These are phyloP conservation scores for Trichoderma sp. DNA, from an alignment of 2,329 filamentous ascomycete species.

Conservation along the genomic window DNA sequence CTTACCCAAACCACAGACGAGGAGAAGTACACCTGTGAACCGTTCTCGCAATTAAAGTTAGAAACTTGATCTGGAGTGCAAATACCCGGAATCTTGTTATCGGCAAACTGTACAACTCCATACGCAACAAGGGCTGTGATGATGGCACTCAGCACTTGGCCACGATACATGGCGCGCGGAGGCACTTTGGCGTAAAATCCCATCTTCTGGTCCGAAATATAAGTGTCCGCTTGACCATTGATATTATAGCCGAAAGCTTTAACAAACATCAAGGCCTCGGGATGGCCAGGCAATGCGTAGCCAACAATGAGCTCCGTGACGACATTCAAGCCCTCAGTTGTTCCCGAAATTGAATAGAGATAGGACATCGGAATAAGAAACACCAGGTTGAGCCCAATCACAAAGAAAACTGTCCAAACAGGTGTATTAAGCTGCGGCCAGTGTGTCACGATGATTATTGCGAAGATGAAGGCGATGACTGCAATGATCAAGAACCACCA, in stretches of 20 bases:
- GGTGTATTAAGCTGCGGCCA: slow-evolving; percentile 31
- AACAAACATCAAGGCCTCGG: slow-evolving; percentile 44
- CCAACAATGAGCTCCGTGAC: slow-evolving; percentile 40
- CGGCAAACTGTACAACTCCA: slow-evolving; percentile 38
- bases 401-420: slow-evolving; percentile 29
- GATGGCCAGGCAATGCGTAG: slow-evolving; percentile 30
- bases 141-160: slow-evolving; percentile 44
- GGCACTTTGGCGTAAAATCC: slow-evolving; percentile 35
- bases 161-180: slow-evolving; percentile 34
- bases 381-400: slow-evolving; percentile 37
- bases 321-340: slow-evolving; percentile 46
- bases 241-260: slow-evolving; percentile 46
- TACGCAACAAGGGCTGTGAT: slow-evolving; percentile 40
- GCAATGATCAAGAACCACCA: slow-evolving; percentile 40
- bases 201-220: slow-evolving; percentile 36
- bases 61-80: slow-evolving; percentile 34
- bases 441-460: slow-evolving; percentile 31
- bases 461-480: slow-evolving; percentile 31
- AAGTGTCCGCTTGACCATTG: slow-evolving; percentile 41
- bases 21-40: slow-evolving; percentile 34
- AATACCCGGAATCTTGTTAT: slow-evolving; percentile 31
- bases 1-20: slow-evolving; percentile 32
- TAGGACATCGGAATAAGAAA: slow-evolving; percentile 40
- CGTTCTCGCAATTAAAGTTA: slow-evolving; percentile 30
- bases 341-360: slow-evolving; percentile 42